A percentile compares a stretch with the other conserved stretches of the same genome.
Evolutionary conservation across 2,329 filamentous ascomycete species (phyloP).

Genomic region (Colletotrichum sp.): DNA sequence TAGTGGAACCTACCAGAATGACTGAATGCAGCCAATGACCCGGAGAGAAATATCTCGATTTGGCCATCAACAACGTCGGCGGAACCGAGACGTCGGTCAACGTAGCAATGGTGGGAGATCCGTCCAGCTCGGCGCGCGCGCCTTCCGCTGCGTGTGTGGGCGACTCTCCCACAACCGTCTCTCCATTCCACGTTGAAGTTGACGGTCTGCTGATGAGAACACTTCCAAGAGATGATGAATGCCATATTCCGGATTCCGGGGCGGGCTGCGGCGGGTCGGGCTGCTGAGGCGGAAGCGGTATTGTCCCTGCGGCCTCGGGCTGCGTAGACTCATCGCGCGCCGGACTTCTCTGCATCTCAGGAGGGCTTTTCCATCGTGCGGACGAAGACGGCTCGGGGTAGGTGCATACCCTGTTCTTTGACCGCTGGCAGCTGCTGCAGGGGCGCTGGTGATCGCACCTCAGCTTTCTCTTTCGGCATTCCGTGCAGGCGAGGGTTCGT

Average conservation of each 20-base stretch:
- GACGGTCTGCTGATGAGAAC: not conserved
- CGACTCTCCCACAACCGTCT: not conserved
- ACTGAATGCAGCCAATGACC: not conserved
- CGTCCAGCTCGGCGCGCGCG: not conserved
- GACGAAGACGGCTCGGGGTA: constrained; percentile 41
- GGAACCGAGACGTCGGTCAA: not conserved
- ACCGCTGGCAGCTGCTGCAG: constrained; percentile 62
- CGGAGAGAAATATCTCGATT: not conserved
- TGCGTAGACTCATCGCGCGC: not conserved
- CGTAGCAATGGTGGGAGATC: not conserved
- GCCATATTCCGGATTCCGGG: not conserved
- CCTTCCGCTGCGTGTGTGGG: not conserved
- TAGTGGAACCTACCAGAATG: constrained; percentile 20
- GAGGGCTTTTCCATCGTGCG: constrained; percentile 27
- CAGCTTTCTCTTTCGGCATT: constrained; percentile 66
- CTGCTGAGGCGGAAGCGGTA: not conserved
- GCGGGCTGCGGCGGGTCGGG: not conserved
- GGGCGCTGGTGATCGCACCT: constrained; percentile 63
- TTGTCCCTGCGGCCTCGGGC: not conserved
- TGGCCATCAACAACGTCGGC: constrained; percentile 3
- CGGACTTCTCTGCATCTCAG: not conserved
- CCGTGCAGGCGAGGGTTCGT: constrained; percentile 53
- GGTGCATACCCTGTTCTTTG: constrained; percentile 57
- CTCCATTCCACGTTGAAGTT: not conserved
- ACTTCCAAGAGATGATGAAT: not conserved